Percentiles rank a stretch among this genome's conserved stretches.
Evolutionary conservation across 139 green algal species (phyloP).

Genomic region (Desmodesmus armatus): DNA sequence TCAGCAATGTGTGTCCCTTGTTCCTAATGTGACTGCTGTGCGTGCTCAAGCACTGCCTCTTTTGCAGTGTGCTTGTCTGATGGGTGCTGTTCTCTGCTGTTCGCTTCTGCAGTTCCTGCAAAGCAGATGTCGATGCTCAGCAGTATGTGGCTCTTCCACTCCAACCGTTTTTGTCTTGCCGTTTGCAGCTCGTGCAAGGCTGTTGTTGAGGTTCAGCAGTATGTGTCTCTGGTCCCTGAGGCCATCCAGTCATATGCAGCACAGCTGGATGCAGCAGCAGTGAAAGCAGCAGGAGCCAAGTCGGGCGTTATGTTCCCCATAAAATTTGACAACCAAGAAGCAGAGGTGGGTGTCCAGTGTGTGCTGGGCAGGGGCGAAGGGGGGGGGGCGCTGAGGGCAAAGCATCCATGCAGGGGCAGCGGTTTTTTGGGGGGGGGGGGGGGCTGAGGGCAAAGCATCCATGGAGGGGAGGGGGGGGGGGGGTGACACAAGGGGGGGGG

Average conservation of each 20-base stretch:
- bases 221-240: not conserved
- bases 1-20: not conserved
- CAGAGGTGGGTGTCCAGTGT: conserved; percentile 63
- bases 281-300: conserved; percentile 14
- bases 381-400: too few relatives aligned
- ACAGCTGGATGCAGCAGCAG: conserved; percentile 28
- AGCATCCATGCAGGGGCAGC: too few relatives aligned
- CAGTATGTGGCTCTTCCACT: not conserved
- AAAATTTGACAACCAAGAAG: conserved; percentile 63
- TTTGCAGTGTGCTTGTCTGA: not conserved
- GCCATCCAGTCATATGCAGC: not conserved
- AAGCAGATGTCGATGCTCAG: not conserved
- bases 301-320: conserved; percentile 49
- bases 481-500: too few relatives aligned
- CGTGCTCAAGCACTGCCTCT: not conserved
- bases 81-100: not conserved
- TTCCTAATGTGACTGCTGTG: not conserved
- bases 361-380: too few relatives aligned
- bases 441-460: too few relatives aligned
- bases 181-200: conserved; percentile 13
- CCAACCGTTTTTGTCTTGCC: not conserved
- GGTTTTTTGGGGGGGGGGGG: too few relatives aligned
- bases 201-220: not conserved
- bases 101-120: not conserved
- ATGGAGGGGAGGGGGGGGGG: too few relatives aligned